These are phyloP conservation scores for Neckera pumila DNA, from an alignment of 225 moss, liverwort and hornwort species.

Conservation along the genomic window DNA sequence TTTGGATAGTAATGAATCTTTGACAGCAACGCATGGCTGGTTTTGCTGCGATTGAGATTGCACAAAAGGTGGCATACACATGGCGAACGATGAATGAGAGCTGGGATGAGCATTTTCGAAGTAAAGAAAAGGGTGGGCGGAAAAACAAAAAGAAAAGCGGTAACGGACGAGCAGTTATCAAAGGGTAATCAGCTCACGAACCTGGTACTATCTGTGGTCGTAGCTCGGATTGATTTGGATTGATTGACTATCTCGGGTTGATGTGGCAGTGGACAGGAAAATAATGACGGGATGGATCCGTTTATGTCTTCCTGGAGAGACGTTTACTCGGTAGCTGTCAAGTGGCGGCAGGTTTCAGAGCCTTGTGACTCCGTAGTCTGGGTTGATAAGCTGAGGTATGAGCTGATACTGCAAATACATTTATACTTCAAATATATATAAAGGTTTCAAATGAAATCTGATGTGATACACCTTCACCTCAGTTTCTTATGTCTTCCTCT, in stretches of 20 bases:
- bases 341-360: slow-evolving; percentile 80
- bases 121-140: slow-evolving; percentile 23
- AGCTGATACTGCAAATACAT: background rate
- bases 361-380: slow-evolving; percentile 95
- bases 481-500: background rate
- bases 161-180: slow-evolving; percentile 21
- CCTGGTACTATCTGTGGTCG: background rate
- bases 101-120: slow-evolving; percentile 37
- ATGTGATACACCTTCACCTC: background rate
- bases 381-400: slow-evolving; percentile 77
- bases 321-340: slow-evolving; percentile 69
- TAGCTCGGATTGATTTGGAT: background rate
- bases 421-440: background rate
- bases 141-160: slow-evolving; percentile 29
- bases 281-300: slow-evolving; percentile 40
- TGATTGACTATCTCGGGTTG: background rate
- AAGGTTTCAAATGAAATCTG: background rate
- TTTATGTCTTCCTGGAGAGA: slow-evolving; percentile 70
- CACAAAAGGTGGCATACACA: slow-evolving; percentile 59
- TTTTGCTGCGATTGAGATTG: slow-evolving; percentile 76
- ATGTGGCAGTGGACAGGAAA: slow-evolving; percentile 42
- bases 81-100: slow-evolving; percentile 50
- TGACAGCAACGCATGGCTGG: slow-evolving; percentile 91
- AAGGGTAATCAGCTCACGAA: slow-evolving; percentile 23
- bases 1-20: background rate